A percentile compares a stretch with the other conserved stretches of the same genome.
phyloP scores from a whole-genome alignment of 2,329 filamentous ascomycete species.

The Teratosphaeria epicoccoides region DNA sequence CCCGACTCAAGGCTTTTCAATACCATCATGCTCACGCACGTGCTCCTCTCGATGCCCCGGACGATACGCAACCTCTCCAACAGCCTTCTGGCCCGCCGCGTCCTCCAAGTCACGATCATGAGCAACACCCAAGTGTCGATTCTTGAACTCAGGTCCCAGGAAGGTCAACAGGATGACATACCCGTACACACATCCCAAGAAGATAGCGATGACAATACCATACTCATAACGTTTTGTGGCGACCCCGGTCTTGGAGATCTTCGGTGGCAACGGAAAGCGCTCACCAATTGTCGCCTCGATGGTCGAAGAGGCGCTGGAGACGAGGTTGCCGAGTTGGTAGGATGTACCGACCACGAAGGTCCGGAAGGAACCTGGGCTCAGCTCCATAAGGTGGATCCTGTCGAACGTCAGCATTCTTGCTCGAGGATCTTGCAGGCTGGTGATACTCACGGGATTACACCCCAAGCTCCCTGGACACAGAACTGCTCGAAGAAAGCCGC shows the following conservation, averaged over 20 bases:
- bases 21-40: neutral
- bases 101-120: constrained; percentile 21
- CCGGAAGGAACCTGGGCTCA: constrained; percentile 60
- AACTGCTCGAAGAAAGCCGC: constrained; percentile 67
- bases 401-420: neutral
- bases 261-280: constrained; percentile 29
- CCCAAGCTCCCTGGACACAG: constrained; percentile 29
- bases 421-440: neutral
- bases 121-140: constrained; percentile 16
- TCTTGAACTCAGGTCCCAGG: constrained; percentile 45
- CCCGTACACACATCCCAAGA: constrained; percentile 72
- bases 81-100: constrained; percentile 15
- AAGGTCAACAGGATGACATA: constrained; percentile 54
- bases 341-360: constrained; percentile 65
- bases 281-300: constrained; percentile 35
- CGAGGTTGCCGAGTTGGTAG: constrained; percentile 70
- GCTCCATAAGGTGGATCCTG: constrained; percentile 62
- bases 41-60: neutral
- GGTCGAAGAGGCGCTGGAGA: constrained; percentile 35
- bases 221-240: constrained; percentile 33
- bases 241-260: constrained; percentile 29
- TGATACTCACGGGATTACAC: constrained; percentile 27
- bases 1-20: neutral
- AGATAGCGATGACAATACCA: constrained; percentile 60
- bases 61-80: constrained; percentile 29